phyloP scores from a whole-genome alignment of 169 alveolate species.

The Amoebophrya sp. region DNA sequence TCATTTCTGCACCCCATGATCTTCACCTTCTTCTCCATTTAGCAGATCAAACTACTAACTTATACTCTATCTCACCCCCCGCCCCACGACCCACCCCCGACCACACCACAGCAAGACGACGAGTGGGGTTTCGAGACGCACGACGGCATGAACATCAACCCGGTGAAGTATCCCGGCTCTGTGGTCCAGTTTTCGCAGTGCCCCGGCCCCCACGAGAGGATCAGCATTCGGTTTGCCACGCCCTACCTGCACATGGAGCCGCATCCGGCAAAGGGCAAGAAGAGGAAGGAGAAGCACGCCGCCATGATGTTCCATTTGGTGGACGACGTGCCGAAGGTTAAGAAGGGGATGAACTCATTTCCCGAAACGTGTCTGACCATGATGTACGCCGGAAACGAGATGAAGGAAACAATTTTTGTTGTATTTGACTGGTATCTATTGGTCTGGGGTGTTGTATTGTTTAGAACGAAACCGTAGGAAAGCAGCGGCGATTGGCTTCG shows the following conservation, averaged over 20 bases:
- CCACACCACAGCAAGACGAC: background rate
- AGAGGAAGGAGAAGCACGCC: background rate
- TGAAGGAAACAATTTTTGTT: no score
- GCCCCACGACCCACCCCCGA: background rate
- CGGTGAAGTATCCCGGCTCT: background rate
- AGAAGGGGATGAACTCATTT: no score
- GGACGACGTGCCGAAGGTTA: background rate
- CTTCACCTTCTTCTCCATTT: background rate
- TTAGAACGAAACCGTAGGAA: no score
- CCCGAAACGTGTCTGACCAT: no score
- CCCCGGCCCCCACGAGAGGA: background rate
- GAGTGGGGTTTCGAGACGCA: background rate
- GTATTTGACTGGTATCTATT: no score
- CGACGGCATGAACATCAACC: background rate
- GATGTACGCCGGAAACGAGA: no score
- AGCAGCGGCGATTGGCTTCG: no score
- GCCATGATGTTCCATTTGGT: background rate
- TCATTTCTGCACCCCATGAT: background rate
- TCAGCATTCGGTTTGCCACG: background rate
- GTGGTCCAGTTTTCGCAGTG: background rate
- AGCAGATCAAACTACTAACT: background rate
- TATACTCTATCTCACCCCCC: background rate
- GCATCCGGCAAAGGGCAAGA: background rate
- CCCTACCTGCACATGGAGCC: background rate
- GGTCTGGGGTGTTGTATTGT: no score